Percentiles rank a stretch among this genome's conserved stretches.
These are phyloP conservation scores for Boletellus sp. DNA, from an alignment of 768 basidiomycete species.

Conservation along the genomic window DNA sequence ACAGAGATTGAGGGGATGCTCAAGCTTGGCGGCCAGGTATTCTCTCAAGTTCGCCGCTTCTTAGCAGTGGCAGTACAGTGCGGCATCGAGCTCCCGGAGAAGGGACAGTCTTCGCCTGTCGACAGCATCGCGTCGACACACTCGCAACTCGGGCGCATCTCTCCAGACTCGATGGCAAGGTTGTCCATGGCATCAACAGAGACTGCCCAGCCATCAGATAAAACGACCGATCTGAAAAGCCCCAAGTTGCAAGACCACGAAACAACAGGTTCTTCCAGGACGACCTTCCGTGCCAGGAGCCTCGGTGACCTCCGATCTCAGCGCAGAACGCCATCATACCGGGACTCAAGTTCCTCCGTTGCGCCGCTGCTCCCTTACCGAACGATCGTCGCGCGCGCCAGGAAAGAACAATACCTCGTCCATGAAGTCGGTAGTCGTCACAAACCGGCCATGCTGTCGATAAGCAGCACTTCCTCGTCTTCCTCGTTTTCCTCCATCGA, in stretches of 20 bases:
- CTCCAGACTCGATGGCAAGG: constrained; percentile 13
- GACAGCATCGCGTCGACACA: constrained; percentile 16
- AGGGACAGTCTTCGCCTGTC: constrained; percentile 32
- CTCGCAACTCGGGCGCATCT: constrained; percentile 12
- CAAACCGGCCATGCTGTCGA: constrained; percentile 45
- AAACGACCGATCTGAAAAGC: constrained; percentile 33
- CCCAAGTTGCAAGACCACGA: constrained; percentile 21
- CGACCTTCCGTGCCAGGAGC: constrained; percentile 47
- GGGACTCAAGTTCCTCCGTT: constrained; percentile 35
- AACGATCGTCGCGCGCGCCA: constrained; percentile 24
- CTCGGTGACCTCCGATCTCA: constrained; percentile 46
- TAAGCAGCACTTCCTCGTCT: constrained; percentile 69
- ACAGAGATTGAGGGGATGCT: constrained; percentile 75
- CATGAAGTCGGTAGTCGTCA: constrained; percentile 40
- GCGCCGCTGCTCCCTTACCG: constrained; percentile 36
- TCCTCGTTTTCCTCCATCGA: constrained; percentile 69
- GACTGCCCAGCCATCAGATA: constrained; percentile 4
- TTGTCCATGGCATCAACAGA: constrained; percentile 12
- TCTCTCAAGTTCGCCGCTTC: constrained; percentile 76
- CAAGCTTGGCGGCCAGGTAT: constrained; percentile 73
- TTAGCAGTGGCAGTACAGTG: constrained; percentile 72
- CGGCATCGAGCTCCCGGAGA: constrained; percentile 64
- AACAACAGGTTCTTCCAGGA: constrained; percentile 21
- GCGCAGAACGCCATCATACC: constrained; percentile 30
- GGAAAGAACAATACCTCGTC: constrained; percentile 38